Conservation (phyloP, 495 filamentous ascomycete species). For the Aspergillus nanangensis region DNA sequence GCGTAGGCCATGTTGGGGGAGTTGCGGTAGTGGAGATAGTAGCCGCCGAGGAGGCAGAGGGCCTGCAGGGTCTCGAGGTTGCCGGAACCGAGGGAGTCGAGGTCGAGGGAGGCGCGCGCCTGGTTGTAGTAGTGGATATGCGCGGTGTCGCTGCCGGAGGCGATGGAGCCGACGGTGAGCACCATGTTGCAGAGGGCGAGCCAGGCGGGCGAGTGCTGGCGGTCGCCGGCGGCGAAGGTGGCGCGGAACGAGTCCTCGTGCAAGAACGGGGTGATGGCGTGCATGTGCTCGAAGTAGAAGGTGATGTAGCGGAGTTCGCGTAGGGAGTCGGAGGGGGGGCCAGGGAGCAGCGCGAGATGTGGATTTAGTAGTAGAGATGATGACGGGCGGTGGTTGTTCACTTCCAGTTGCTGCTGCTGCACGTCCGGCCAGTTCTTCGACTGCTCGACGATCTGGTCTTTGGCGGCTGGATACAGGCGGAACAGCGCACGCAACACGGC, state of each 20-base stretch:
- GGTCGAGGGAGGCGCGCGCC: slow-evolving; percentile 56
- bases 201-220: slow-evolving; percentile 1
- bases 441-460: slow-evolving; percentile 4
- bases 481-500: slow-evolving; percentile 2
- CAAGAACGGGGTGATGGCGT: slow-evolving; percentile 7
- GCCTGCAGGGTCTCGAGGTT: slow-evolving; percentile 64
- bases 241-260: slow-evolving; percentile 7
- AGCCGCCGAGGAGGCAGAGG: slow-evolving; percentile 59
- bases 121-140: slow-evolving; percentile 52
- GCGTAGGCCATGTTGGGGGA: slow-evolving; percentile 59
- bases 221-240: not conserved
- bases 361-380: too few species aligned
- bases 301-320: slow-evolving; percentile 6
- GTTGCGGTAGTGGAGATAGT: slow-evolving; percentile 70
- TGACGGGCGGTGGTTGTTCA: too few species aligned
- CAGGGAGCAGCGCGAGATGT: too few species aligned
- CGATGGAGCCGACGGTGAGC: slow-evolving; percentile 7
- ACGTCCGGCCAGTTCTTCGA: slow-evolving; percentile 5
- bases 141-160: slow-evolving; percentile 7
- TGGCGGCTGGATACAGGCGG: slow-evolving; percentile 3
- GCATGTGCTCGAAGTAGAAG: slow-evolving; percentile 9
- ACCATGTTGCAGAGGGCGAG: slow-evolving; percentile 7
- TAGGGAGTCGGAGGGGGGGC: not conserved
- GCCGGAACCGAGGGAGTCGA: slow-evolving; percentile 62
- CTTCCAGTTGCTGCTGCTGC: not conserved